These are phyloP conservation scores for Fusarium sp. DNA, from an alignment of 2,329 filamentous ascomycete genomes.

Conservation along the genomic window DNA sequence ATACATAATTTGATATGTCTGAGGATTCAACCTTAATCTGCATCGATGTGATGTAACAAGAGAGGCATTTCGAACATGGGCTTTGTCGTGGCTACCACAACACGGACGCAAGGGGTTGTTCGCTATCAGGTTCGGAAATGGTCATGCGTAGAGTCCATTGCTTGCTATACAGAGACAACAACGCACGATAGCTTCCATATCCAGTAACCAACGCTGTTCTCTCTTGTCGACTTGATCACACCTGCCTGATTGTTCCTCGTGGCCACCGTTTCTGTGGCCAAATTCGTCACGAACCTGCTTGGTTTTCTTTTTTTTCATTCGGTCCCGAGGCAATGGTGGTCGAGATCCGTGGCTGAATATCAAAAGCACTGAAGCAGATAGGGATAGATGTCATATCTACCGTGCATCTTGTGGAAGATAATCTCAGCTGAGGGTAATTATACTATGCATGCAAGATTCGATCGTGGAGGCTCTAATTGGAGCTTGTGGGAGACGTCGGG, in stretches of 20 bases:
- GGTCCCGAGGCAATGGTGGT: constrained; percentile 17
- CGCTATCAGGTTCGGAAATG: constrained; percentile 13
- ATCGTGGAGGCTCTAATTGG: constrained; percentile 39
- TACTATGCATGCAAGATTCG: constrained; percentile 37
- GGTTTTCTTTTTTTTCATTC: constrained; percentile 7
- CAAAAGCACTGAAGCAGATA: constrained; percentile 6
- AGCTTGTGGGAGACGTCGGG: constrained; percentile 45
- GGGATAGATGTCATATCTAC: constrained; percentile 28
- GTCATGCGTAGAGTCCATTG: constrained; percentile 13
- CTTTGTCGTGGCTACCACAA: constrained; percentile 16
- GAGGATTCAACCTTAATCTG: constrained; percentile 18
- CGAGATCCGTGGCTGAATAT: constrained; percentile 27
- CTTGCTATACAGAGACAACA: constrained; percentile 10
- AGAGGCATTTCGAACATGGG: constrained; percentile 17
- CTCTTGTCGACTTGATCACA: constrained; percentile 8
- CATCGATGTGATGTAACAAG: constrained; percentile 42
- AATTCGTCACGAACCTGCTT: neutral
- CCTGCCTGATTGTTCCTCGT: constrained; percentile 19
- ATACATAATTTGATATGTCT: neutral
- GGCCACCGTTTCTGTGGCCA: constrained; percentile 2
- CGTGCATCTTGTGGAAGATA: constrained; percentile 15
- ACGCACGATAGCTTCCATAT: neutral
- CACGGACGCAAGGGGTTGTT: constrained; percentile 40
- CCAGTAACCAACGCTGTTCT: constrained; percentile 3
- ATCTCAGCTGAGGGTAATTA: constrained; percentile 26